phyloP scores from a whole-genome alignment of 2,329 filamentous ascomycete genomes.

The Rasamsonia emersonii region DNA sequence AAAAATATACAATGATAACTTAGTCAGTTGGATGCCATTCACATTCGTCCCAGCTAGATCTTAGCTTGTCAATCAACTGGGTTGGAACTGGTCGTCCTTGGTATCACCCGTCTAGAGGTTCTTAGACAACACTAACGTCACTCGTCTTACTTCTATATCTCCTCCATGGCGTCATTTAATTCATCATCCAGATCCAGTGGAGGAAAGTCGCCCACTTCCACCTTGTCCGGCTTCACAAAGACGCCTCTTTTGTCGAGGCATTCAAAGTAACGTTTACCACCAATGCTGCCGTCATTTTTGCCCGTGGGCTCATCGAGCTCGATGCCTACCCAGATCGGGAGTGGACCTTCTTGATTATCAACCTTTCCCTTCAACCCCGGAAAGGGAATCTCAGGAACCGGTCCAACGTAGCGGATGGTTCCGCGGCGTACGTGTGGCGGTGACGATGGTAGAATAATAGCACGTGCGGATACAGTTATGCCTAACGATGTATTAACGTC shows the following conservation, averaged over 20 bases:
- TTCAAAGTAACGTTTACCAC: slow-evolving; percentile 46
- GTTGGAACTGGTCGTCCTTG: too few species aligned
- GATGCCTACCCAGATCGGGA: slow-evolving; percentile 49
- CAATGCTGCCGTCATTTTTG: slow-evolving; percentile 53
- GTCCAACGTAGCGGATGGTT: slow-evolving; percentile 34
- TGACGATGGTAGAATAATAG: slow-evolving; percentile 33
- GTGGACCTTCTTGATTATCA: slow-evolving; percentile 14
- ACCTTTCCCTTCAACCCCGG: slow-evolving; percentile 19
- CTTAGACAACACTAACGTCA: not conserved
- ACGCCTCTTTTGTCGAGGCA: slow-evolving; percentile 48
- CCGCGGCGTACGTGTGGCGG: slow-evolving; percentile 37
- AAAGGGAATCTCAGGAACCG: slow-evolving; percentile 31
- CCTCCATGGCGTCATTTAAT: slow-evolving; percentile 47
- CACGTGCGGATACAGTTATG: slow-evolving; percentile 37
- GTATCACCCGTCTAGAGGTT: too few species aligned
- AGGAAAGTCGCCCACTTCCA: slow-evolving; percentile 53
- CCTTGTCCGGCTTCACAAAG: slow-evolving; percentile 54
- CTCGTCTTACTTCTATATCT: slow-evolving; percentile 32
- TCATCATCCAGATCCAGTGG: slow-evolving; percentile 45
- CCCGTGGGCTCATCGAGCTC: slow-evolving; percentile 56
- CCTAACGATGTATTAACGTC: too few species aligned
- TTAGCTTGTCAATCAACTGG: too few species aligned
- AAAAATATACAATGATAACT: too few species aligned
- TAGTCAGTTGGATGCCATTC: not conserved
- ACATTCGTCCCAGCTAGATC: not conserved